Evolutionary conservation across 2,329 filamentous ascomycete species (phyloP), one percentile per base, ranked within the genome.

Genomic region (Apiospora phragmitis): DNA sequence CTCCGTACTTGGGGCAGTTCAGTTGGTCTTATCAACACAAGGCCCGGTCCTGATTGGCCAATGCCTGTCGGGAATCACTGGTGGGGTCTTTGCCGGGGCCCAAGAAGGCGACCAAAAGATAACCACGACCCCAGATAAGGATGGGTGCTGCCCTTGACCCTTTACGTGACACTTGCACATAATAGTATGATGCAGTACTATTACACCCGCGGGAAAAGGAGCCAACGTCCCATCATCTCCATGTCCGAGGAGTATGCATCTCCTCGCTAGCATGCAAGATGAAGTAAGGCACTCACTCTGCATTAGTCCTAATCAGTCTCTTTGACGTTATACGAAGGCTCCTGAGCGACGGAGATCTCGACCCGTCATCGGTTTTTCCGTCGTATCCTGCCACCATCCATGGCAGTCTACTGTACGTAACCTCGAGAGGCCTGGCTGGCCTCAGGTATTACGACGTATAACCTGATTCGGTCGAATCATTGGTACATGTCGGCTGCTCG

Each of bases 101-200:
- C 55, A n/a, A 14, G 21, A 32, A 29, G 51, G 51, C 51, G 42
- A 26, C 24, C 43, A 2, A n/a, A n/a, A 47, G 65, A 67, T 67
- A 67, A 47, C 65, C 42, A 47, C 26, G 1, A 24, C 32, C 32
- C 55, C 42, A 38, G 55, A 62, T 62, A 62, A 62, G 55, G 55
- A 62, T 8, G 18, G 55, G 38, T 24, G 43, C n/a, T 9, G 42
- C 42, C 42, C 65, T 35, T 35, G 26, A 26, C 42, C 65, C 65
- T 67, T 67, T 67, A 67, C 65, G 65, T 67, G 65, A 67, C 65
- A 18, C 32, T 38, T n/a, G 65, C 24, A 67, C 42, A n/a, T 67
- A 67, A 67, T 67, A 47, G 65, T n/a, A 62, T 62, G 55, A 62
- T 38, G 55, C 55, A 29, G 35, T 32, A 18, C 21, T 21, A n/a